Evolutionary conservation across 306 rosid genomes (phyloP).

Genomic region (Canavalia ensiformis): DNA sequence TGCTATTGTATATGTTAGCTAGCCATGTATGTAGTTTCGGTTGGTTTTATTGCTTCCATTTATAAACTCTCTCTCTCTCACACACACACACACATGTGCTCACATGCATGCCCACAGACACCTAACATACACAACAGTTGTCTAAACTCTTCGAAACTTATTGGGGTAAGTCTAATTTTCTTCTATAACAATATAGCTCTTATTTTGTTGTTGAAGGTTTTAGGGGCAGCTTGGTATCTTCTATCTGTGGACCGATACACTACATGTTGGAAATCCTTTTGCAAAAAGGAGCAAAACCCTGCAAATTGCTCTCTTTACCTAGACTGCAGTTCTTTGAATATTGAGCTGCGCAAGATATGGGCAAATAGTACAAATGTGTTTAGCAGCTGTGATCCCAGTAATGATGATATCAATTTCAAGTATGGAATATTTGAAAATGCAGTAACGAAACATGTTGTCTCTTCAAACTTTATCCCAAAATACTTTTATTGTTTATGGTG

Average conservation of each 20-base stretch:
- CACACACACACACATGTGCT: not conserved
- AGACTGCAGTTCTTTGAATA: conserved; percentile 65
- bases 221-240: conserved; percentile 98
- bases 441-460: conserved; percentile 70
- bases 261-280: conserved; percentile 85
- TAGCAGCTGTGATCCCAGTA: conserved; percentile 64
- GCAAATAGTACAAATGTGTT: conserved; percentile 71
- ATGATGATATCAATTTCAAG: conserved; percentile 53
- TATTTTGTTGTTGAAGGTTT: conserved; percentile 67
- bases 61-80: not conserved
- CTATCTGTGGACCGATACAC: conserved; percentile 87
- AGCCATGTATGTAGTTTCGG: conserved; percentile 80
- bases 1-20: conserved; percentile 92
- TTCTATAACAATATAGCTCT: conserved; percentile 37
- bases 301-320: conserved; percentile 63
- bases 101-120: not conserved
- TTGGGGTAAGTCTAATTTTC: conserved; percentile 23
- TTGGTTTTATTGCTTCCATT: conserved; percentile 19
- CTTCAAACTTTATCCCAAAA: conserved; percentile 69
- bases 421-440: conserved; percentile 80
- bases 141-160: conserved; percentile 32
- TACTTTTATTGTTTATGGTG: conserved; percentile 97
- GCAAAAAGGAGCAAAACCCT: conserved; percentile 65
- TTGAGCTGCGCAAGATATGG: conserved; percentile 57
- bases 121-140: not conserved